A percentile compares a stretch with the other conserved stretches of the same genome.
These are phyloP conservation scores for Graphilbum fragrans DNA, from an alignment of 2,329 filamentous ascomycete species.

Conservation along the genomic window DNA sequence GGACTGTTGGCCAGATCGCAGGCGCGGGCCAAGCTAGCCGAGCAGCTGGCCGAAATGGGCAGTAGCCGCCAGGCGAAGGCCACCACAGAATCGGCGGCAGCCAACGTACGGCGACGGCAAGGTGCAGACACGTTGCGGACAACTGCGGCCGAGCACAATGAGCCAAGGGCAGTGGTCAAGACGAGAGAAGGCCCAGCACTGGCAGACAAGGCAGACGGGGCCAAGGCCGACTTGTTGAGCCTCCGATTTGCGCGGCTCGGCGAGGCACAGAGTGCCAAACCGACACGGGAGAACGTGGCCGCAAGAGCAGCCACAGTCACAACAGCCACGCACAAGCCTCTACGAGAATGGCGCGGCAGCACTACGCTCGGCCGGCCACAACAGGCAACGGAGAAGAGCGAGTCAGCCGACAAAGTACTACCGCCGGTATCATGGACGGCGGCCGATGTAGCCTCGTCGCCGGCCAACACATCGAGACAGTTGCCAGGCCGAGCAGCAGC, in stretches of 20 bases:
- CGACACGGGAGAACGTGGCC: neutral
- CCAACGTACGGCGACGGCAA: slow-evolving; percentile 4
- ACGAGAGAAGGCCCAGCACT: neutral
- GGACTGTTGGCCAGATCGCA: neutral
- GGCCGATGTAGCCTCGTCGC: neutral
- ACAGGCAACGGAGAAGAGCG: no score
- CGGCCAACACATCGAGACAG: slow-evolving; percentile 20
- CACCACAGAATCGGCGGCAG: neutral
- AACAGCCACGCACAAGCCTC: neutral
- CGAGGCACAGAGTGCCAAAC: no score
- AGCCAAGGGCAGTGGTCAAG: neutral
- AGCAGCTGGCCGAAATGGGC: neutral
- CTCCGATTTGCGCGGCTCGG: slow-evolving; percentile 33
- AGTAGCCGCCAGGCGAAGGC: no score
- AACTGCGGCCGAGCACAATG: neutral
- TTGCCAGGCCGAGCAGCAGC: slow-evolving; percentile 40
- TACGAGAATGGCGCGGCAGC: no score
- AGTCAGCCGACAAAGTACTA: no score
- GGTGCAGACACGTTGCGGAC: slow-evolving; percentile 6
- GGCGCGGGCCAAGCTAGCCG: neutral
- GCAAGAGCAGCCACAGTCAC: neutral
- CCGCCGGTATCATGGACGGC: neutral
- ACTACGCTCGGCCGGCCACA: no score
- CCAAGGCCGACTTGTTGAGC: slow-evolving; percentile 30
- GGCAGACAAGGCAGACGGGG: slow-evolving; percentile 15